These are phyloP conservation scores for Triangularia setosa DNA, from an alignment of 2,329 filamentous ascomycete genomes.

Conservation along the genomic window DNA sequence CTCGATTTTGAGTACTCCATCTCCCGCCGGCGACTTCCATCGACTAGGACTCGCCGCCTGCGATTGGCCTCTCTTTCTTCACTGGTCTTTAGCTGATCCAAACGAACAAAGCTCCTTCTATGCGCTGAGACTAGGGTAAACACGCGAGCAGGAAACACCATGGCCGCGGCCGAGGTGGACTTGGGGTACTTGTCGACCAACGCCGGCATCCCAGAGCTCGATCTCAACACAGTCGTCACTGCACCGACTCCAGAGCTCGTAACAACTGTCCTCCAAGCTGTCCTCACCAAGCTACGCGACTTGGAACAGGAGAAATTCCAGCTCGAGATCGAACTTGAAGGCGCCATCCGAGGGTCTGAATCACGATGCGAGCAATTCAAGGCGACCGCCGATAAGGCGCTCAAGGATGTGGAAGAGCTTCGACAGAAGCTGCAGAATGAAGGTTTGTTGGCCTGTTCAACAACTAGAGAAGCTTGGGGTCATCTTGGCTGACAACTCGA, in stretches of 20 bases:
- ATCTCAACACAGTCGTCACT: slow-evolving; percentile 57
- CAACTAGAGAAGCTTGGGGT: neutral
- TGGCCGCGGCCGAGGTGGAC: slow-evolving; percentile 62
- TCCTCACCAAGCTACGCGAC: slow-evolving; percentile 76
- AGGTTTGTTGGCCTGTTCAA: slow-evolving; percentile 50
- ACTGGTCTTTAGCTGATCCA: neutral
- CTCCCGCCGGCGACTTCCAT: neutral
- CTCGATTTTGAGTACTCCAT: neutral
- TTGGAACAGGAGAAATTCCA: slow-evolving; percentile 84
- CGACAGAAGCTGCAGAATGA: slow-evolving; percentile 77
- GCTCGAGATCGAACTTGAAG: slow-evolving; percentile 89
- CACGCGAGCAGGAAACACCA: slow-evolving; percentile 35
- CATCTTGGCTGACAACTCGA: slow-evolving; percentile 19
- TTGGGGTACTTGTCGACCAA: slow-evolving; percentile 69
- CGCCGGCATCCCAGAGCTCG: slow-evolving; percentile 63
- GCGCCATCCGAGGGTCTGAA: slow-evolving; percentile 78
- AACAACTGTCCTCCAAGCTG: slow-evolving; percentile 65
- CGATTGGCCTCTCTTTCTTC: neutral
- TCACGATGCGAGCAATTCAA: slow-evolving; percentile 79
- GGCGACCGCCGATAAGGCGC: slow-evolving; percentile 73
- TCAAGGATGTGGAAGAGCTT: slow-evolving; percentile 78
- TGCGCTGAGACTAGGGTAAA: slow-evolving; percentile 18
- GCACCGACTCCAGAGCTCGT: slow-evolving; percentile 77
- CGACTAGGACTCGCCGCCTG: neutral
- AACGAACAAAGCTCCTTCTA: slow-evolving; percentile 3